Conservation (phyloP, 768 basidiomycete species). For the Russula emetica region DNA sequence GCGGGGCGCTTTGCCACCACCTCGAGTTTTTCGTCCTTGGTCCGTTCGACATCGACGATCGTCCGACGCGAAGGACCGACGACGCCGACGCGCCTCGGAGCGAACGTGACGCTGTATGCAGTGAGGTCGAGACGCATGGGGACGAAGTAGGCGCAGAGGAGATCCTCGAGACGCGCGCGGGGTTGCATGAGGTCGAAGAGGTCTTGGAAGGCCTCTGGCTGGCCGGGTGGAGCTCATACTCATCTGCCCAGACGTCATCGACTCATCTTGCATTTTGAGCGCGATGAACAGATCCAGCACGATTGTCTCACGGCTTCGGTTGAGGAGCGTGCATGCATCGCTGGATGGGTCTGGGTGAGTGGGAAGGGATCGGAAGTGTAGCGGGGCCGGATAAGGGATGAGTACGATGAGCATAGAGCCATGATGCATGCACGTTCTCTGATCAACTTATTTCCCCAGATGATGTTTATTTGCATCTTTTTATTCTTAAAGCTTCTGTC, state of each 20-base stretch:
- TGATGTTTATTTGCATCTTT: too few relatives aligned
- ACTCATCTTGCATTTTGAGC: constrained; percentile 72
- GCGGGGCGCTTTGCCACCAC: constrained; percentile 28
- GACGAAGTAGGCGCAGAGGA: constrained; percentile 47
- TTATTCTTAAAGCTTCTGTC: too few relatives aligned
- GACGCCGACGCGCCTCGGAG: constrained; percentile 10
- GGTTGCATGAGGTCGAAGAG: constrained; percentile 77
- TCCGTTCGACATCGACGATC: constrained; percentile 26
- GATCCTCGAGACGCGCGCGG: constrained; percentile 68
- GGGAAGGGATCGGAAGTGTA: constrained; percentile 79
- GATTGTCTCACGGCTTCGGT: constrained; percentile 65
- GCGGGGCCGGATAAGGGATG: constrained; percentile 54
- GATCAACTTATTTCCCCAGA: too few relatives aligned
- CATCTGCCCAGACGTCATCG: constrained; percentile 75
- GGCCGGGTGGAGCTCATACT: constrained; percentile 66
- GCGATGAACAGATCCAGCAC: constrained; percentile 77
- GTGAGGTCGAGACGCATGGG: constrained; percentile 36
- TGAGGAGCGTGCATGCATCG: constrained; percentile 34
- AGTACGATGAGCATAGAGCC: too few relatives aligned
- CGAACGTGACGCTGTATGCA: constrained; percentile 13
- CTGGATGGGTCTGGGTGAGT: constrained; percentile 10
- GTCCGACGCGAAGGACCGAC: constrained; percentile 25
- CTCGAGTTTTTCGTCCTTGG: constrained; percentile 29
- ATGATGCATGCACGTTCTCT: too few relatives aligned
- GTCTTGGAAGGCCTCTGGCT: constrained; percentile 73